phyloP scores from a whole-genome alignment of 805 yeast species.

The Hanseniaspora hatyaiensis region DNA sequence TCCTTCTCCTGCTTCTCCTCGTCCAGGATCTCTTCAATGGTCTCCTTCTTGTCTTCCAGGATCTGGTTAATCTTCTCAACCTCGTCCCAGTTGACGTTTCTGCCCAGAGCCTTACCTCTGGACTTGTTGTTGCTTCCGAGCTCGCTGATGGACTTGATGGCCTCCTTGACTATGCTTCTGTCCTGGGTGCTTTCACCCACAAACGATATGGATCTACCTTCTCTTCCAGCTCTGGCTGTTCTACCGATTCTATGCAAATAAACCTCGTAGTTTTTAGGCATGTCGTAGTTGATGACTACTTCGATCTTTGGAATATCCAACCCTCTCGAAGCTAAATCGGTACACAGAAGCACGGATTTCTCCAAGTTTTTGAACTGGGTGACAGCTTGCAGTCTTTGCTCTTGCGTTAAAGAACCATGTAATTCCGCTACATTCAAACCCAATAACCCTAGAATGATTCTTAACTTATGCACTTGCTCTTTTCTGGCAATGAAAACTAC shows the following conservation, averaged over 20 bases:
- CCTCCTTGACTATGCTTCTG: conserved; percentile 80
- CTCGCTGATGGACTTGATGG: conserved; percentile 56
- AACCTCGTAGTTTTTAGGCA: conserved; percentile 86
- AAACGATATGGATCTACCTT: conserved; percentile 83
- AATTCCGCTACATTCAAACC: conserved; percentile 71
- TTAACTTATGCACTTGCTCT: conserved; percentile 75
- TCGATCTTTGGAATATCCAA: conserved; percentile 97
- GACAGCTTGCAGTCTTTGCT: conserved; percentile 80
- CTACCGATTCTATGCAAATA: conserved; percentile 97
- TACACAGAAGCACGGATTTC: conserved; percentile 84
- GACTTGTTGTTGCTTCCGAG: conserved; percentile 24
- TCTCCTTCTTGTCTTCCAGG: conserved; percentile 47
- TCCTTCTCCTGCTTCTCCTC: conserved; percentile 89
- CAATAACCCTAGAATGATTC: conserved; percentile 61
- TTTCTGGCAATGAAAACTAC: conserved; percentile 89
- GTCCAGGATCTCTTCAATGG: conserved; percentile 62
- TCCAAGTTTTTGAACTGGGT: conserved; percentile 68
- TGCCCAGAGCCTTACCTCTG: conserved; percentile 61
- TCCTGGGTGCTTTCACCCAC: conserved; percentile 89
- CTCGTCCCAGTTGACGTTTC: conserved; percentile 82
- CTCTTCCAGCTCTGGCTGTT: conserved; percentile 98
- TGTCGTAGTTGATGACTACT: conserved; percentile 84
- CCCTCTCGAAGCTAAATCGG: conserved; percentile 98
- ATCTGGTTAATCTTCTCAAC: conserved; percentile 56
- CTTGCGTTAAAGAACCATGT: conserved; percentile 78